These are phyloP conservation scores for Clarireedia hainanense DNA, from an alignment of 2,329 filamentous ascomycete species.

Conservation along the genomic window DNA sequence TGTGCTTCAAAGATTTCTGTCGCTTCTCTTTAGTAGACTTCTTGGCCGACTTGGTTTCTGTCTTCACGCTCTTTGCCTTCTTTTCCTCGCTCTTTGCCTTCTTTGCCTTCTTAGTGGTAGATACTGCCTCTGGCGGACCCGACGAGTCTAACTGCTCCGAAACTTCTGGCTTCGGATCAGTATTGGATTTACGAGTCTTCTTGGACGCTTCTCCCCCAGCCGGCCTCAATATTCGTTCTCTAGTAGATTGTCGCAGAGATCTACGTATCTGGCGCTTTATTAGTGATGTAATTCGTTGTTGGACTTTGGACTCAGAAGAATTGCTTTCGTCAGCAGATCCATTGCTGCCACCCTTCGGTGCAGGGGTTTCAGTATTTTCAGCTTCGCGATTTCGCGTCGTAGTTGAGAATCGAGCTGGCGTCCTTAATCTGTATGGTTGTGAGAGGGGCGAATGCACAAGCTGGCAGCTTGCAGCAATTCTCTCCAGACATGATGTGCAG, in stretches of 20 bases:
- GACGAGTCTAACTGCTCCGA: no score
- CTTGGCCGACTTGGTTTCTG: background rate
- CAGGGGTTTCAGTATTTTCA: background rate
- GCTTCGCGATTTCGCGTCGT: background rate
- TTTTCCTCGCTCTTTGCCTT: background rate
- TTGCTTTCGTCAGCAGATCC: background rate
- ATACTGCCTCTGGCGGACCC: no score
- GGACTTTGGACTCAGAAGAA: background rate
- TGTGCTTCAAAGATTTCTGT: background rate
- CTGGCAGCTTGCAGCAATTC: constrained; percentile 6
- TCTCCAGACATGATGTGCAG: constrained; percentile 21
- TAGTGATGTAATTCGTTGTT: background rate
- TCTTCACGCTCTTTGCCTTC: background rate
- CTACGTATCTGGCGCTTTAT: background rate
- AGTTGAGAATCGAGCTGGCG: constrained; percentile 8
- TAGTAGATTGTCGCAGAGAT: no score
- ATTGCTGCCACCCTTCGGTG: background rate
- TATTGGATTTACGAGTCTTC: background rate
- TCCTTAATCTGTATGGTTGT: constrained; percentile 1
- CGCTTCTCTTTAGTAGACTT: background rate
- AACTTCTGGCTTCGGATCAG: no score
- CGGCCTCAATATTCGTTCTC: background rate
- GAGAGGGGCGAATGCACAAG: background rate
- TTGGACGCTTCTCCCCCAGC: no score
- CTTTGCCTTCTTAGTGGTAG: background rate